A percentile compares a stretch with the other conserved stretches of the same genome.
Conservation (phyloP, 208 protist species). For the Herpetomonas tarakana region DNA sequence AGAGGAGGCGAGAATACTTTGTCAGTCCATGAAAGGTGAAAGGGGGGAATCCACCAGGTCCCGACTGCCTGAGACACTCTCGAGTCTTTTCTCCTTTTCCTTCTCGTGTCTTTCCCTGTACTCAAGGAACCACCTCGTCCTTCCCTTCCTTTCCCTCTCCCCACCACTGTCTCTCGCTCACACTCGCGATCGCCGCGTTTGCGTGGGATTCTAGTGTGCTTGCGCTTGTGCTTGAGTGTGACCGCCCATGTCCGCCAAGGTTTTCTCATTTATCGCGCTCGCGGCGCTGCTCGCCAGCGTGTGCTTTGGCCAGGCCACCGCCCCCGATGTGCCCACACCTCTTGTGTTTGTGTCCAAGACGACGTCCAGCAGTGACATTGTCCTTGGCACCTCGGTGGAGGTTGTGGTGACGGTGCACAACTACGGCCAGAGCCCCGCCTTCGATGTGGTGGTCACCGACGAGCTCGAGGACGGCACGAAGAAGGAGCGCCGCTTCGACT, state of each 20-base stretch:
- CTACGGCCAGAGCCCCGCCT: conserved; percentile 74
- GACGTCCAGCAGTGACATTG: conserved; percentile 67
- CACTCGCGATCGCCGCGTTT: too few relatives aligned
- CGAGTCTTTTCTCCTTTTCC: too few relatives aligned
- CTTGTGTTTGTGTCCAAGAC: conserved; percentile 81
- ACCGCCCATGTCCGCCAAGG: neutral
- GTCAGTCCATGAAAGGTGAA: too few relatives aligned
- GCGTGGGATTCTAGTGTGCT: too few relatives aligned
- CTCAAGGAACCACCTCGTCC: too few relatives aligned
- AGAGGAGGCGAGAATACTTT: too few relatives aligned
- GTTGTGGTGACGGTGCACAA: conserved; percentile 74
- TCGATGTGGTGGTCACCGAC: conserved; percentile 68
- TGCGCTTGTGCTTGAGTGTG: too few relatives aligned
- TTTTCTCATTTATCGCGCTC: conserved; percentile 2
- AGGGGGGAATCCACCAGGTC: too few relatives aligned
- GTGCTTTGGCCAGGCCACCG: conserved; percentile 5
- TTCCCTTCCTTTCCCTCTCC: too few relatives aligned
- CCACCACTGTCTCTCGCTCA: too few relatives aligned
- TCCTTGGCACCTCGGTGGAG: conserved; percentile 69
- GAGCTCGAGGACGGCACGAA: conserved; percentile 44
- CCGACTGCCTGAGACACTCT: too few relatives aligned
- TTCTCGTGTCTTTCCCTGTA: too few relatives aligned
- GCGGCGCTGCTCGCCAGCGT: conserved; percentile 14
- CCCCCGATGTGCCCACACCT: conserved; percentile 31
- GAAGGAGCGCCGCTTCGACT: conserved; percentile 44